Evolutionary conservation across 1,284 basidiomycete species (phyloP).

Genomic region (Microbotryum lychnidis-dioicae): DNA sequence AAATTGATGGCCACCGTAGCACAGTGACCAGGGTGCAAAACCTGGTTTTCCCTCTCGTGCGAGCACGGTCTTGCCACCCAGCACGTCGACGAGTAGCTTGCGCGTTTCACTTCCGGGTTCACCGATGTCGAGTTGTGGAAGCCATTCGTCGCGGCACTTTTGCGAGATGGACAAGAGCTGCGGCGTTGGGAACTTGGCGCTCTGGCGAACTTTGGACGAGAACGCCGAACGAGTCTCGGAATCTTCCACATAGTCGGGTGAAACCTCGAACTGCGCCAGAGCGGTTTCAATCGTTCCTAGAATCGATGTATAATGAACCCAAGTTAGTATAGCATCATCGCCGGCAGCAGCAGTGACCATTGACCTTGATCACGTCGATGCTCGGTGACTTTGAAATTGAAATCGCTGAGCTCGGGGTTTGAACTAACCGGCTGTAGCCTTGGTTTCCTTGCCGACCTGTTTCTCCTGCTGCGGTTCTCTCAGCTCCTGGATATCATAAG

Average conservation of each 20-base stretch:
- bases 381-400: too few relatives aligned
- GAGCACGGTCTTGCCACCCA: conserved; percentile 68
- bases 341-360: not conserved
- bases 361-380: conserved; percentile 49
- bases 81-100: conserved; percentile 65
- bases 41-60: conserved; percentile 46
- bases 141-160: conserved; percentile 58
- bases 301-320: too few relatives aligned
- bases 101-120: conserved; percentile 58
- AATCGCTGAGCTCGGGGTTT: conserved; percentile 23
- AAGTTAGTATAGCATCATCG: not conserved
- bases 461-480: conserved; percentile 5
- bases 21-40: conserved; percentile 78
- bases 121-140: conserved; percentile 80
- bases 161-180: conserved; percentile 60
- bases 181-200: conserved; percentile 39
- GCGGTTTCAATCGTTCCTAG: conserved; percentile 35
- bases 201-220: conserved; percentile 19
- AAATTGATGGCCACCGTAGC: conserved; percentile 69
- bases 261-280: conserved; percentile 48
- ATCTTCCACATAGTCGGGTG: conserved; percentile 42
- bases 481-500: conserved; percentile 57
- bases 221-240: conserved; percentile 24
- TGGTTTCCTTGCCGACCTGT: conserved; percentile 6
- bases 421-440: conserved; percentile 37